These are phyloP conservation scores for Chrysoporthe puriensis DNA, from an alignment of 2,329 filamentous ascomycete species.

Conservation along the genomic window DNA sequence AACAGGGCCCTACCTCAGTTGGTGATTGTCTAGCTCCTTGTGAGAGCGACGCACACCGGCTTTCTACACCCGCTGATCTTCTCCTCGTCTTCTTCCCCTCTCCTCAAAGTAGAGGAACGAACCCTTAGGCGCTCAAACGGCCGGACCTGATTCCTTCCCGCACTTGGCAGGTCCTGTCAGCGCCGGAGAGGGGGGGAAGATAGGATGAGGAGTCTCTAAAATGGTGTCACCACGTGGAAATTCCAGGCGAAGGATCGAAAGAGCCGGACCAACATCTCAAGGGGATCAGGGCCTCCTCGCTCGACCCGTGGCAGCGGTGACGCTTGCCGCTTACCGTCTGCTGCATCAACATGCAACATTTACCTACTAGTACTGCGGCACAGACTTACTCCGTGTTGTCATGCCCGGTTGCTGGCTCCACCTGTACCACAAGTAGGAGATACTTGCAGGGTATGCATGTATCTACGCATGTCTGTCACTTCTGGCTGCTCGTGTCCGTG, in stretches of 20 bases:
- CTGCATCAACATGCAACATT: background rate
- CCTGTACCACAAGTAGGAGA: background rate
- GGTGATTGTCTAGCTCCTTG: background rate
- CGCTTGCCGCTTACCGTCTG: background rate
- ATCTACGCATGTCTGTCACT: background rate
- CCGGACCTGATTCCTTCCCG: constrained; percentile 19
- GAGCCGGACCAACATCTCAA: background rate
- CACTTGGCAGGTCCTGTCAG: constrained; percentile 20
- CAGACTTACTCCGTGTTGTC: constrained; percentile 4
- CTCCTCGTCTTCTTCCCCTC: background rate
- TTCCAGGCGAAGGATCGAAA: constrained; percentile 3
- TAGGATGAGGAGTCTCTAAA: constrained; percentile 14
- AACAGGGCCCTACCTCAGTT: background rate
- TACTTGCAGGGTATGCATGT: background rate
- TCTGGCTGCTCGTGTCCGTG: background rate
- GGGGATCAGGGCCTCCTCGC: background rate
- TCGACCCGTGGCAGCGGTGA: constrained; percentile 2
- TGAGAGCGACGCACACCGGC: background rate
- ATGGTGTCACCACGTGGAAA: constrained; percentile 23
- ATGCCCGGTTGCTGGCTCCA: background rate
- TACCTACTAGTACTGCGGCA: background rate
- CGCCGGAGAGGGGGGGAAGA: background rate
- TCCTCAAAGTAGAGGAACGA: background rate
- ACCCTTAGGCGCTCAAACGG: background rate
- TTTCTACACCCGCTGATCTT: background rate